phyloP scores from a whole-genome alignment of 352 stramenopile genomes.

The Globisporangium cylindrosporum region DNA sequence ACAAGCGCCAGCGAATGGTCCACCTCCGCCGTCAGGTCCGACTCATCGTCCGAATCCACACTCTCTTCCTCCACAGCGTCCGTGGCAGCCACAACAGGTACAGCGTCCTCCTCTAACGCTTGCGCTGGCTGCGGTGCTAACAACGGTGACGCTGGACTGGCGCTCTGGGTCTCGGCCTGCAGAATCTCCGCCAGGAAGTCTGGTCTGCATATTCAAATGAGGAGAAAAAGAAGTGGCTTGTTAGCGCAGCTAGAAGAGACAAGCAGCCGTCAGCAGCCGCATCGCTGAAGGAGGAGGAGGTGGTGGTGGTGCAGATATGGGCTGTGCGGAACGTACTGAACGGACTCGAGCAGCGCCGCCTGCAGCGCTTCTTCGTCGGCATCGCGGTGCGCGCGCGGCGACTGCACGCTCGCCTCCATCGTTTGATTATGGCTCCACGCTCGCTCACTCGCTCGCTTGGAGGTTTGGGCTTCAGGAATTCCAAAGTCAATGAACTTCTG shows the following conservation, averaged over 20 bases:
- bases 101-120: not conserved
- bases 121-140: not conserved
- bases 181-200: conserved; percentile 75
- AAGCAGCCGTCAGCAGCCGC: too few species aligned
- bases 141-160: not conserved
- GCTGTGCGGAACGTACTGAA: conserved; percentile 31
- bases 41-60: conserved; percentile 13
- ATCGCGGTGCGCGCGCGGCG: conserved; percentile 35
- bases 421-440: not conserved
- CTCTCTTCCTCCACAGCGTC: not conserved
- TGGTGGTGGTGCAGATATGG: not conserved
- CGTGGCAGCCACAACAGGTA: not conserved
- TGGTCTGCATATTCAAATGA: conserved; percentile 22
- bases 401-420: not conserved
- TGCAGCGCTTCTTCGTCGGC: conserved; percentile 71
- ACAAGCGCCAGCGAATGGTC: conserved; percentile 9
- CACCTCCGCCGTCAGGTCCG: conserved; percentile 11
- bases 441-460: not conserved
- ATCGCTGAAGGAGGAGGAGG: not conserved
- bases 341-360: conserved; percentile 55
- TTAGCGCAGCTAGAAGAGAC: not conserved
- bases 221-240: not conserved
- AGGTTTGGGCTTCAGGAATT: not conserved
- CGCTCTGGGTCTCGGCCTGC: conserved; percentile 38
- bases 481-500: not conserved